A percentile compares a stretch with the other conserved stretches of the same genome.
Evolutionary conservation across 176 grass and related monocot species (phyloP).

Genomic region (Thalia dealbata): DNA sequence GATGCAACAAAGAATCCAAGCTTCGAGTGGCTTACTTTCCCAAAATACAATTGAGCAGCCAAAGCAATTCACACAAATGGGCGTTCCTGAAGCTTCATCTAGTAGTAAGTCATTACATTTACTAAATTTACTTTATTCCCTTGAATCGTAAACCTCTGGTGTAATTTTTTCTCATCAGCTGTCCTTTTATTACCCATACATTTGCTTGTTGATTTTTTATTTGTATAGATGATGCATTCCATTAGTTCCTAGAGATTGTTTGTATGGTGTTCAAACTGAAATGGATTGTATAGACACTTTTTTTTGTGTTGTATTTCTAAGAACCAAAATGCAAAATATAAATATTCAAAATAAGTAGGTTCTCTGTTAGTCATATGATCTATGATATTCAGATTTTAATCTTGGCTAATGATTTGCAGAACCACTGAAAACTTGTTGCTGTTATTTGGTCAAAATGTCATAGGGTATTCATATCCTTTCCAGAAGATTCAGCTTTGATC

Average conservation of each 20-base stretch:
- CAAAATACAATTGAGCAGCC: slow-evolving; percentile 49
- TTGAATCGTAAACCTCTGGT: background rate
- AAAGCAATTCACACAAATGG: slow-evolving; percentile 57
- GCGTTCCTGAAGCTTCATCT: slow-evolving; percentile 69
- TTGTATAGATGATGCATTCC: too few relatives aligned
- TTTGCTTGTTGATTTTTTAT: too few relatives aligned
- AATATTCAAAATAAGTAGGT: too few relatives aligned
- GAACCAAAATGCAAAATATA: too few relatives aligned
- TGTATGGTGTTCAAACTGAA: too few relatives aligned
- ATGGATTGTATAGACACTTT: too few relatives aligned
- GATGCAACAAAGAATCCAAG: slow-evolving; percentile 47
- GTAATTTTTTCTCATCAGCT: background rate
- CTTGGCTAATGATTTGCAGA: background rate
- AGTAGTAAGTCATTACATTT: slow-evolving; percentile 52
- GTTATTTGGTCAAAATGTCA: background rate
- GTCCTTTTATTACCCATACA: background rate
- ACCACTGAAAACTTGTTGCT: background rate
- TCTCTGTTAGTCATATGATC: too few relatives aligned
- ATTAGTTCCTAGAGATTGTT: too few relatives aligned
- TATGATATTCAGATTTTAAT: background rate
- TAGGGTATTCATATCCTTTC: background rate
- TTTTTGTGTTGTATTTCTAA: too few relatives aligned
- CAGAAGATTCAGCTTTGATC: background rate
- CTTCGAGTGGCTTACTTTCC: slow-evolving; percentile 56
- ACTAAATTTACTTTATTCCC: background rate